Base-by-base conservation (phyloP, 768 basidiomycete species). In the Podaxis mareebaensis region DNA sequence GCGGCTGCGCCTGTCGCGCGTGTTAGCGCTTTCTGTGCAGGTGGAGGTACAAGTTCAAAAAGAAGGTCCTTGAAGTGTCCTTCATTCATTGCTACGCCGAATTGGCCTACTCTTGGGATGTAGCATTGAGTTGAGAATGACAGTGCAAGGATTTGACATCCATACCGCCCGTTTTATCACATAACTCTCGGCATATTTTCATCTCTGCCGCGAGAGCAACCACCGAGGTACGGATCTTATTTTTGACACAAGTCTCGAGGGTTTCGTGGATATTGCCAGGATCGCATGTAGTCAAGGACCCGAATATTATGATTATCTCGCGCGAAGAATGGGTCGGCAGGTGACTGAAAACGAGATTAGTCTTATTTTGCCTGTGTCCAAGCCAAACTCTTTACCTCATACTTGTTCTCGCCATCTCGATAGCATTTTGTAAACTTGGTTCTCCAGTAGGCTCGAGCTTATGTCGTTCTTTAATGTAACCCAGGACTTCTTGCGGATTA, bases 51-150 rank as follows among this genome's bases (percentile, higher is more conserved):
- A 24, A 93, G 85, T 69, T 99, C 97, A 76, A 98, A 99, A 8
- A 99, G 79, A 17, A 99, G 82, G 72, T 99, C 97, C 70, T 92
- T 95, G 76, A 93, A 95, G 73, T 98, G 96, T 0, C 94, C 94
- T 75, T 99, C 97, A 75, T 99, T 97, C 81, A 98, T 85, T 0
- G 95, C 97, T n/a, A 99, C 97, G 20, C 93, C 93, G 72, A 98
- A 99, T 75, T 87, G 85, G 66, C 91, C 91, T 89, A 70, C 57
- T 60, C 66, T 69, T 53, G 65, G 46, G 36, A 59, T 54, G 36
- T 63, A 53, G 33, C 60, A 61, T 44, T 58, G 48, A 64, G 61
- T 44, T 64, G 24, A 28, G 20, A 22, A 26, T 36, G 36, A 55
- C 26, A 49, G 28, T 38, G 22, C 15, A 60, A 61, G 22, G 33